Evolutionary conservation across 1,284 basidiomycete genomes (phyloP).

Genomic region (Rhodotorula sp.): DNA sequence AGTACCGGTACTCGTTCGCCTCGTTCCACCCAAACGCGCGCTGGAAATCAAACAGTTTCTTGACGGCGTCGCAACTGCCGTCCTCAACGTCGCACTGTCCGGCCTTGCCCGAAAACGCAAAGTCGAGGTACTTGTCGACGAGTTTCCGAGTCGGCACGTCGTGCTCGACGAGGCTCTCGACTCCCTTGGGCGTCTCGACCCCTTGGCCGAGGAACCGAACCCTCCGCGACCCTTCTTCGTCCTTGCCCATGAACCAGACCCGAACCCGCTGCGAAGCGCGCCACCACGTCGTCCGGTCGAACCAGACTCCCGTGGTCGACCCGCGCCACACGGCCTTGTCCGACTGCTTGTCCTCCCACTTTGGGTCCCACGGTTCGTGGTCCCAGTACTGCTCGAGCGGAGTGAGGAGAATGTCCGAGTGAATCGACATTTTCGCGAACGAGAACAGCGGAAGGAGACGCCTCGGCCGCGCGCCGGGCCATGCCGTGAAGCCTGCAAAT

Average conservation of each 20-base stretch:
- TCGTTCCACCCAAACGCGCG: slow-evolving; percentile 42
- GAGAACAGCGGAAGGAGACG: slow-evolving; percentile 45
- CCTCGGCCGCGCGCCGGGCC: slow-evolving; percentile 40
- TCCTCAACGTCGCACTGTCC: slow-evolving; percentile 49
- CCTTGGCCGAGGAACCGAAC: slow-evolving; percentile 32
- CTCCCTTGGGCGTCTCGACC: slow-evolving; percentile 11
- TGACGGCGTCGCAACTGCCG: slow-evolving; percentile 49
- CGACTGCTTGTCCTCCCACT: slow-evolving; percentile 49
- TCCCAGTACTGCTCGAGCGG: slow-evolving; percentile 46
- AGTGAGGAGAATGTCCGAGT: slow-evolving; percentile 45
- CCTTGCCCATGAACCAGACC: slow-evolving; percentile 43
- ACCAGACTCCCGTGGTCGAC: slow-evolving; percentile 51
- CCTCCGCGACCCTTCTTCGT: slow-evolving; percentile 15
- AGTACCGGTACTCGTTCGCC: slow-evolving; percentile 50
- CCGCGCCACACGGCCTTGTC: slow-evolving; percentile 50
- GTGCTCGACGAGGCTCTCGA: slow-evolving; percentile 29
- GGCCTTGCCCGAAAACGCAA: slow-evolving; percentile 43
- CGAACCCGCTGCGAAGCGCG: slow-evolving; percentile 50
- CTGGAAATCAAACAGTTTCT: slow-evolving; percentile 47
- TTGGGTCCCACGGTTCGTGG: slow-evolving; percentile 41
- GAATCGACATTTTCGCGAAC: slow-evolving; percentile 44
- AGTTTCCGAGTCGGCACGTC: slow-evolving; percentile 23
- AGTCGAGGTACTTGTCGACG: slow-evolving; percentile 42
- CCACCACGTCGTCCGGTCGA: slow-evolving; percentile 49
- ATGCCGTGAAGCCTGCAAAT: slow-evolving; percentile 38